These are phyloP conservation scores for Hymenotorrendiella dingleyae DNA, from an alignment of 2,329 filamentous ascomycete species.

Conservation along the genomic window DNA sequence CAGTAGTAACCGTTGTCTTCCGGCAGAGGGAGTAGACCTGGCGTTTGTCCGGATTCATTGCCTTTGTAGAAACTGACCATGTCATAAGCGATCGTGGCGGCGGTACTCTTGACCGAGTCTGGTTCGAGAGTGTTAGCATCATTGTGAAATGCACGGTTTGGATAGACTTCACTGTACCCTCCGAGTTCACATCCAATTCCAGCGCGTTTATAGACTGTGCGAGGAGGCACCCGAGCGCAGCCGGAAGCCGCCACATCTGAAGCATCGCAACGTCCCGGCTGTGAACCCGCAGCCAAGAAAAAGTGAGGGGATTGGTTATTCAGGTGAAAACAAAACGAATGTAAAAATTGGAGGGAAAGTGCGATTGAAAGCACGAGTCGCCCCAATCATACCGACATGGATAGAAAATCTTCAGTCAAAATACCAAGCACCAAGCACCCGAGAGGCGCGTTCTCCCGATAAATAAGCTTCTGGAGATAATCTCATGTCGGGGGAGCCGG, in stretches of 20 bases:
- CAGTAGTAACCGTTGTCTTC: constrained; percentile 5
- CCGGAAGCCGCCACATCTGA: background rate
- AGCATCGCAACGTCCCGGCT: too few relatives aligned
- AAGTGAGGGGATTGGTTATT: background rate
- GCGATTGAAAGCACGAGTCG: too few relatives aligned
- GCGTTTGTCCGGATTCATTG: constrained; percentile 40
- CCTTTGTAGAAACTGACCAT: constrained; percentile 45
- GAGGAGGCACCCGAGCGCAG: background rate
- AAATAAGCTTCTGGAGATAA: too few relatives aligned
- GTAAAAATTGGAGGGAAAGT: too few relatives aligned
- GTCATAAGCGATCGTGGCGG: constrained; percentile 34
- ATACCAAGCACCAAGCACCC: too few relatives aligned
- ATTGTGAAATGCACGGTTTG: background rate
- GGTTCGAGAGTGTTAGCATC: background rate
- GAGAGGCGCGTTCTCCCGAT: too few relatives aligned
- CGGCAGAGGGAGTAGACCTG: constrained; percentile 43
- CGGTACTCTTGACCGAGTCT: constrained; percentile 25
- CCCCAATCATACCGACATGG: too few relatives aligned
- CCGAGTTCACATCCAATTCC: constrained; percentile 8
- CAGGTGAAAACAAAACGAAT: background rate
- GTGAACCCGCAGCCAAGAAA: too few relatives aligned
- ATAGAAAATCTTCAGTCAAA: too few relatives aligned
- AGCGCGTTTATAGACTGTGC: background rate
- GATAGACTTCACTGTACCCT: constrained; percentile 2
- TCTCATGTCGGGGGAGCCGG: too few relatives aligned